Evolutionary conservation across 495 filamentous ascomycete species (phyloP), one percentile per base, ranked within the genome.

Genomic region (Cercophora scortea): DNA sequence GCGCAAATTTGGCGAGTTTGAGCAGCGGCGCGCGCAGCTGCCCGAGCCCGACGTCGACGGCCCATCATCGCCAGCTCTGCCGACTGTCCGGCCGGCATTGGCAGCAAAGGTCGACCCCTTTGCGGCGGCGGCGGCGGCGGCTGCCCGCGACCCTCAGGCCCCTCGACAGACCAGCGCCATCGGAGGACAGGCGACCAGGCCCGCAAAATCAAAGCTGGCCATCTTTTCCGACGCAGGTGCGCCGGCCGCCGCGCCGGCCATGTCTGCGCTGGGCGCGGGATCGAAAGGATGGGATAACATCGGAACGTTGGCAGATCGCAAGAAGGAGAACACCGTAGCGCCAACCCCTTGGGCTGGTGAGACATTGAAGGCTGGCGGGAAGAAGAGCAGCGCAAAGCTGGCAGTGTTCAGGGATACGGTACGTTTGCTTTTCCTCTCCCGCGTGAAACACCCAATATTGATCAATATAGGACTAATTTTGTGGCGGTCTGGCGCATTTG

Each of bases 341-440:
- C 79, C 90, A 15, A 89, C 84, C 68, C 90, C 92, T 15, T 96
- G 90, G 91, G 86, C 77, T 16, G 93, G 93, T 33, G 90, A 96
- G 72, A 95, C 86, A 35, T 68, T 97, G 70, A 90, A 93, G 69
- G 85, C 82, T 15, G 87, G 86, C 15, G 93, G 88, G 61, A 90
- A 87, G 65, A 79, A 84, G 61, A 80, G 71, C 51, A 85, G 80
- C 43, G 77, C 75, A 34, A 98, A 96, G 74, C 81, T 98, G 81
- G 73, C 84, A 61, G 80, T 97, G 16, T 98, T 96, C 78, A 90
- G 90, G 74, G 93, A 98, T 77, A 79, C 87, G 87, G 93, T 97
- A 84, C 82, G 91, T 81, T 51, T 57, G 51, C 59, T 56, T 52
- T 39, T 32, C 54, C 52, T 52, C 53, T 58, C 45, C 63, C 75